Percentiles rank a stretch among this genome's conserved stretches.
Evolutionary conservation across 2,329 filamentous ascomycete species (phyloP).

Genomic region (Beauveria sp.): DNA sequence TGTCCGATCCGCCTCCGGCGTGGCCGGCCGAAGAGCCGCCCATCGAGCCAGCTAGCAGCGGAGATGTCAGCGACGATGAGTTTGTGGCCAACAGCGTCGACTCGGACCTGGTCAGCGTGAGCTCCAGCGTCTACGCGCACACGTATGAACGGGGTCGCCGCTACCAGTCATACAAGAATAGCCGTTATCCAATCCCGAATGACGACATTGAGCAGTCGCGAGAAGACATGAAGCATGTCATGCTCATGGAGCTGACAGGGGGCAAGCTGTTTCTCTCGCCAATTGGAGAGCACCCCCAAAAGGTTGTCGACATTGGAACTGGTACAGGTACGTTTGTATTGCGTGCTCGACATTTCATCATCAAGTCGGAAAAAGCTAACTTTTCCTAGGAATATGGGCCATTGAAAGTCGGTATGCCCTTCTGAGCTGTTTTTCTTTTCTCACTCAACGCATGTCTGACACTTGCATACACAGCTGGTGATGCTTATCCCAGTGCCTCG

Average conservation of each 20-base stretch:
- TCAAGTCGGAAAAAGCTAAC: not conserved
- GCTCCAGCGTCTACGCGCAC: conserved; percentile 26
- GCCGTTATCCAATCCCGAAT: conserved; percentile 40
- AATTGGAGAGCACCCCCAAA: conserved; percentile 31
- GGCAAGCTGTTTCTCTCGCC: conserved; percentile 34
- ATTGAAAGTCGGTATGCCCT: conserved; percentile 32
- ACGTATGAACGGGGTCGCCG: conserved; percentile 27
- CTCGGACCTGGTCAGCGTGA: conserved; percentile 14
- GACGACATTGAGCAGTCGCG: conserved; percentile 38
- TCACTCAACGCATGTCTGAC: not conserved
- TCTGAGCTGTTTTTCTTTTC: not conserved
- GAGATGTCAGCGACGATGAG: conserved; percentile 7
- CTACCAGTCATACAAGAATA: conserved; percentile 37
- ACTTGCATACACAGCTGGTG: conserved; percentile 25
- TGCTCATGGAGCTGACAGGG: conserved; percentile 36
- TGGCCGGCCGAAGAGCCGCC: conserved; percentile 2
- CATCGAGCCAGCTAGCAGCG: conserved; percentile 2
- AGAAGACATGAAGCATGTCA: conserved; percentile 37
- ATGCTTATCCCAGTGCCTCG: conserved; percentile 32
- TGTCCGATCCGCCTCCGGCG: not conserved
- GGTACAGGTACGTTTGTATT: conserved; percentile 25
- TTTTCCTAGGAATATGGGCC: conserved; percentile 40
- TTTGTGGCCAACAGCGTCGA: conserved; percentile 6
- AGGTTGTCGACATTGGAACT: conserved; percentile 42
- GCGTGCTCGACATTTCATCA: not conserved